These are phyloP conservation scores for Teunomyces gatunensis DNA, from an alignment of 805 yeast species.

Conservation along the genomic window DNA sequence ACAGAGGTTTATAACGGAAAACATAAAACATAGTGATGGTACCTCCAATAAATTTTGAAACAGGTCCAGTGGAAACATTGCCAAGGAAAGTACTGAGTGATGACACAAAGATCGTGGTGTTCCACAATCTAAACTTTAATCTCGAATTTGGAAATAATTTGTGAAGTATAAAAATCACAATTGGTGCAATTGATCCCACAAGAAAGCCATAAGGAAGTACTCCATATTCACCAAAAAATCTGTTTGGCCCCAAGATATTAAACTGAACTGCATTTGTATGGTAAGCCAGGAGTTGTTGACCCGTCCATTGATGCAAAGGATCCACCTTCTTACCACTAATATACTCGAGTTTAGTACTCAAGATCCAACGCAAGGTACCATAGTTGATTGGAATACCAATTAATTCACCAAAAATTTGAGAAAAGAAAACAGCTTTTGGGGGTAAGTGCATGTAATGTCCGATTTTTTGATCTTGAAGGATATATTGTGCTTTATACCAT, in stretches of 20 bases:
- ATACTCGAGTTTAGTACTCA: slow-evolving; percentile 17
- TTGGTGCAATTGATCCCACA: slow-evolving; percentile 18
- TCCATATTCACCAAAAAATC: slow-evolving; percentile 21
- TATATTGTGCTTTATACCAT: slow-evolving; percentile 25
- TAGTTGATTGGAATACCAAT: slow-evolving; percentile 25
- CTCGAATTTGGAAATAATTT: slow-evolving; percentile 15
- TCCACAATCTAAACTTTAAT: slow-evolving; percentile 19
- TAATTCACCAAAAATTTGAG: slow-evolving; percentile 23
- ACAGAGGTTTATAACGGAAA: slow-evolving; percentile 15
- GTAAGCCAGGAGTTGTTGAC: slow-evolving; percentile 17
- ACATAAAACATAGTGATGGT: slow-evolving; percentile 21
- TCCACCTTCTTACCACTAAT: slow-evolving; percentile 18
- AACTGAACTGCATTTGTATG: slow-evolving; percentile 25
- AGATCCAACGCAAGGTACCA: slow-evolving; percentile 21
- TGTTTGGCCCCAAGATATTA: slow-evolving; percentile 21
- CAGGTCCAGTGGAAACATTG: slow-evolving; percentile 21
- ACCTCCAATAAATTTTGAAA: slow-evolving; percentile 22
- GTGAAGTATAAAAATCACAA: slow-evolving; percentile 15
- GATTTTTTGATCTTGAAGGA: slow-evolving; percentile 22
- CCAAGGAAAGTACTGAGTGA: slow-evolving; percentile 24
- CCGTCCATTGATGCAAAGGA: slow-evolving; percentile 27
- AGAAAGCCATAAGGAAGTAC: slow-evolving; percentile 22
- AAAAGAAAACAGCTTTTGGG: slow-evolving; percentile 19
- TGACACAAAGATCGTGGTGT: slow-evolving; percentile 24
- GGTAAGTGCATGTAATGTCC: slow-evolving; percentile 26